Conservation (phyloP, 2,329 filamentous ascomycete genomes). For the Allantophomopsis cytisporea region DNA sequence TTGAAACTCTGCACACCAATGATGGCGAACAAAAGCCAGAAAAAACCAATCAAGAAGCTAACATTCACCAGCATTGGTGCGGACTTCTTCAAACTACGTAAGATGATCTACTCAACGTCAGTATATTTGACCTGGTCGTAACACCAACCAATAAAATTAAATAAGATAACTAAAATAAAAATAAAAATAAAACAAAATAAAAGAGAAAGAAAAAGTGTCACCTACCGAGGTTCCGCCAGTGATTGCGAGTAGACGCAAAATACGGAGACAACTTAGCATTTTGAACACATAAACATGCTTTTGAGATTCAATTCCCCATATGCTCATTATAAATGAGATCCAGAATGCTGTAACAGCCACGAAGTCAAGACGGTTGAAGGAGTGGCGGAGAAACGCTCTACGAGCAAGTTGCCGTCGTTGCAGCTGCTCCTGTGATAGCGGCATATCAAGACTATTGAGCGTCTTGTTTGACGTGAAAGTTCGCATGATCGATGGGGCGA, state of each 20-base stretch:
- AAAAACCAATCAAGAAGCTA: slow-evolving; percentile 88
- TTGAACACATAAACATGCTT: slow-evolving; percentile 80
- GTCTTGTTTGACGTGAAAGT: slow-evolving; percentile 48
- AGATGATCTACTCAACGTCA: slow-evolving; percentile 55
- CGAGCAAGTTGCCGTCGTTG: slow-evolving; percentile 78
- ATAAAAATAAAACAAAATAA: no score
- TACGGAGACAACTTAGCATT: slow-evolving; percentile 92
- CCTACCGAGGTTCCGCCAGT: slow-evolving; percentile 85
- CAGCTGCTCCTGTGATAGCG: slow-evolving; percentile 57
- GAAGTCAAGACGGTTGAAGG: slow-evolving; percentile 92
- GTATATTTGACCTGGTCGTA: neutral
- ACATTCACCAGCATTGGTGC: slow-evolving; percentile 85
- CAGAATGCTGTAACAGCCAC: slow-evolving; percentile 90
- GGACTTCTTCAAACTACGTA: slow-evolving; percentile 90
- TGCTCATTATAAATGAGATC: slow-evolving; percentile 68
- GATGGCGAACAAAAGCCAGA: slow-evolving; percentile 95
- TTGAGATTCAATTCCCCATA: slow-evolving; percentile 53
- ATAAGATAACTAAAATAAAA: no score
- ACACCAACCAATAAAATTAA: no score
- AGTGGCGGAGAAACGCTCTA: slow-evolving; percentile 83
- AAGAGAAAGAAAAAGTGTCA: slow-evolving; percentile 5
- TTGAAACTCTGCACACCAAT: slow-evolving; percentile 96
- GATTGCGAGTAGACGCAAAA: slow-evolving; percentile 77
- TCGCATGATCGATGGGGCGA: slow-evolving; percentile 8
- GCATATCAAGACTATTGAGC: slow-evolving; percentile 29